These are phyloP conservation scores for Chlorella sp. DNA, from an alignment of 139 green algal species.

Conservation along the genomic window DNA sequence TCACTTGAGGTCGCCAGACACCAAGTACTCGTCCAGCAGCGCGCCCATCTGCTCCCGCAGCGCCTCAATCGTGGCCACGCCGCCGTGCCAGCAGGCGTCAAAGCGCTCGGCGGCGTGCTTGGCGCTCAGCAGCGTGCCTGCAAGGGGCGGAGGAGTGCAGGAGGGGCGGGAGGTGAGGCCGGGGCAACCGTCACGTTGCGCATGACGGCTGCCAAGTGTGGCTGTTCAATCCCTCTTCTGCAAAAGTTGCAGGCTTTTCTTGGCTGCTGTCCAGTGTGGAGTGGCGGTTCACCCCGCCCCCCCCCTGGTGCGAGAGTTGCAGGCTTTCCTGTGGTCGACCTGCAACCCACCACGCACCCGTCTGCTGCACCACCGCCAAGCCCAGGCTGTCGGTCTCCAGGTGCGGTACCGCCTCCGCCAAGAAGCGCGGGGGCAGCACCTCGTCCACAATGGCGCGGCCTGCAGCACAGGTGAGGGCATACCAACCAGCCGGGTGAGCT, in stretches of 20 bases:
- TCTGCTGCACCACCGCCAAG: conserved; percentile 66
- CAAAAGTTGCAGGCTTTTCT: too few relatives aligned
- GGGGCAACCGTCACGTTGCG: too few relatives aligned
- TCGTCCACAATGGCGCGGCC: conserved; percentile 94
- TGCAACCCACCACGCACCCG: conserved; percentile 30
- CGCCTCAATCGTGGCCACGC: conserved; percentile 31
- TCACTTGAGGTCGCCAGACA: background rate
- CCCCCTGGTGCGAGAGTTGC: too few relatives aligned
- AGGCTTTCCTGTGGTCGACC: too few relatives aligned
- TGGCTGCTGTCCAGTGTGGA: too few relatives aligned
- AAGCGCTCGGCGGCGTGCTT: conserved; percentile 82
- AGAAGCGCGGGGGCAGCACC: conserved; percentile 86
- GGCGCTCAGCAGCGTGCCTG: conserved; percentile 30
- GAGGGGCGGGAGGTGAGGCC: background rate
- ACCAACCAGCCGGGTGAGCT: too few relatives aligned
- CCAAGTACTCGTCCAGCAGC: background rate
- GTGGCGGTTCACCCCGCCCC: too few relatives aligned
- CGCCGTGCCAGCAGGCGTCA: conserved; percentile 82
- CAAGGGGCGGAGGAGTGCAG: background rate
- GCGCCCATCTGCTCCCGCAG: conserved; percentile 51
- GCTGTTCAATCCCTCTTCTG: too few relatives aligned
- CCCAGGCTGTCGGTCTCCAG: conserved; percentile 70
- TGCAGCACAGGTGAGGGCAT: background rate
- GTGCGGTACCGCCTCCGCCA: conserved; percentile 67
- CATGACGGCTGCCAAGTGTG: too few relatives aligned